Percentiles rank a stretch among this genome's conserved stretches.
Conservation (phyloP, 371 early-diverging fungal species). For the Mortierella sp. region DNA sequence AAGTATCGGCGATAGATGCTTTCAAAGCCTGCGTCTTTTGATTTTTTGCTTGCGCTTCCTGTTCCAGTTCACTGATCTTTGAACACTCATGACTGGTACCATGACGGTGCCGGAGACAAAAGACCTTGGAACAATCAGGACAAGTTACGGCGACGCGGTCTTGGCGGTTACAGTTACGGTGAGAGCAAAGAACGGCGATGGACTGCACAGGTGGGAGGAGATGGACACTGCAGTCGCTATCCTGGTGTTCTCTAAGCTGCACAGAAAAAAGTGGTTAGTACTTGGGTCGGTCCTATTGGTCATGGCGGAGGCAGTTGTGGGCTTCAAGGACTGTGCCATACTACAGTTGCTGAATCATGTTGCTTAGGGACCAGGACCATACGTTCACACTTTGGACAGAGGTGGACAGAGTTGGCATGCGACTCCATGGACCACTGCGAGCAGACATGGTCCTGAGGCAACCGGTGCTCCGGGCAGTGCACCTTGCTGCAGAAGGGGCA, state of each 20-base stretch:
- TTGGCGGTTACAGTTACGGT: constrained; percentile 11
- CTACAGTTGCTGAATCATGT: constrained; percentile 15
- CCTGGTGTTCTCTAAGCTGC: constrained; percentile 35
- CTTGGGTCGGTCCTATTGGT: background rate
- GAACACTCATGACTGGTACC: constrained; percentile 27
- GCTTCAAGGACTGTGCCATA: background rate
- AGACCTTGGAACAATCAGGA: constrained; percentile 22
- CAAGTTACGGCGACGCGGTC: constrained; percentile 53
- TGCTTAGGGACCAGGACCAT: constrained; percentile 27
- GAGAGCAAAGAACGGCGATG: constrained; percentile 28
- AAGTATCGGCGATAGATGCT: constrained; percentile 17
- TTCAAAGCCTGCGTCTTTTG: constrained; percentile 7
- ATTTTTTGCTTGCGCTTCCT: constrained; percentile 4
- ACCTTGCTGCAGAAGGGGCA: constrained; percentile 32
- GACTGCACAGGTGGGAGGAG: constrained; percentile 34
- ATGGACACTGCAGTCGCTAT: constrained; percentile 24
- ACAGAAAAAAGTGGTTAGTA: too few relatives aligned
- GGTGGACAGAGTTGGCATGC: constrained; percentile 36
- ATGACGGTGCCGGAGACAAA: constrained; percentile 47
- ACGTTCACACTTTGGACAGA: constrained; percentile 27
- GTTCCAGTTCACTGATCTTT: constrained; percentile 2
- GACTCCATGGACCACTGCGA: constrained; percentile 22
- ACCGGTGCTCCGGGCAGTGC: constrained; percentile 30
- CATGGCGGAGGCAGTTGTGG: background rate
- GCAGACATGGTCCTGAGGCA: constrained; percentile 37